These are phyloP conservation scores for Arabidopsis hybrid DNA, from an alignment of 441 rosid genomes.

Conservation along the genomic window DNA sequence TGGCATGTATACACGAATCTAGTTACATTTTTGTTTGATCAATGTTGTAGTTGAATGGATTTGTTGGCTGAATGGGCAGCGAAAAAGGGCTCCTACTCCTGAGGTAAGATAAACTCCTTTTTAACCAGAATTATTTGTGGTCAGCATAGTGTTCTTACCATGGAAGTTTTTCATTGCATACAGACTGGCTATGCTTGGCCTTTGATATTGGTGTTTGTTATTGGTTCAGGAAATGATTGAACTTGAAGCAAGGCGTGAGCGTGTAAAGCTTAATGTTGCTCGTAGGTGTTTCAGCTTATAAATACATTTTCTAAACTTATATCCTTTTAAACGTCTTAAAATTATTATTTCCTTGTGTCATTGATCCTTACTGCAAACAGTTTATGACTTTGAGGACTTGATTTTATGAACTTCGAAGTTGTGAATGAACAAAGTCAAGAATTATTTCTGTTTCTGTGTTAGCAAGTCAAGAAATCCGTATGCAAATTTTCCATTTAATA, in stretches of 20 bases:
- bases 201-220: slow-evolving; percentile 33
- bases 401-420: slow-evolving; percentile 3
- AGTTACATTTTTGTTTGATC: slow-evolving; percentile 21
- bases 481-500: not conserved
- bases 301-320: slow-evolving; percentile 7
- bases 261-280: slow-evolving; percentile 79
- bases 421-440: slow-evolving; percentile 5
- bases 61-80: slow-evolving; percentile 97
- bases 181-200: not conserved
- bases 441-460: not conserved
- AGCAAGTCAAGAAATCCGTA: slow-evolving; percentile 15
- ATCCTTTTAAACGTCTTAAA: slow-evolving; percentile 7
- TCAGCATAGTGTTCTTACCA: slow-evolving; percentile 6
- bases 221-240: slow-evolving; percentile 71
- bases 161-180: not conserved
- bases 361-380: slow-evolving; percentile 25
- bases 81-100: slow-evolving; percentile 82
- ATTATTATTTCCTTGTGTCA: not conserved
- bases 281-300: slow-evolving; percentile 55
- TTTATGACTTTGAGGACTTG: slow-evolving; percentile 16
- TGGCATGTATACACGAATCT: not conserved
- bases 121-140: not conserved
- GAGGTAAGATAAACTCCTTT: slow-evolving; percentile 58
- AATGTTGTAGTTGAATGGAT: slow-evolving; percentile 91
- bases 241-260: slow-evolving; percentile 90